These are phyloP conservation scores for Saccharomycopsis amapae DNA, from an alignment of 805 yeast genomes.

Conservation along the genomic window DNA sequence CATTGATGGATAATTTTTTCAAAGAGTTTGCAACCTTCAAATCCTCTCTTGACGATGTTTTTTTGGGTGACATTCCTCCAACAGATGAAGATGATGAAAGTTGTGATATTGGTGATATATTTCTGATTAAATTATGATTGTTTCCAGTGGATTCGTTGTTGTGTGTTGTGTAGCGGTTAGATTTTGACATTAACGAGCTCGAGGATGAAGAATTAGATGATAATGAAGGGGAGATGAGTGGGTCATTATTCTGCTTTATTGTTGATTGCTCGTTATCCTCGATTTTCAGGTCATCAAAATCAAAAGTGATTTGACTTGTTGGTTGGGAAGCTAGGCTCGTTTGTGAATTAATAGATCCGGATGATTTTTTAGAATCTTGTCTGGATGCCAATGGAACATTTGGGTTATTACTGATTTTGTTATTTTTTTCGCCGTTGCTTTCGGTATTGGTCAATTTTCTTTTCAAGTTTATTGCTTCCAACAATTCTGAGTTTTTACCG, in stretches of 20 bases:
- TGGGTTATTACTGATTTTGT: background rate
- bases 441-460: conserved; percentile 28
- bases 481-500: conserved; percentile 31
- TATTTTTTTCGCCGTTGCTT: background rate
- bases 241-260: background rate
- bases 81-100: too few species aligned
- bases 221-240: conserved; percentile 1
- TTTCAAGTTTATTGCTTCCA: conserved; percentile 36
- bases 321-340: too few species aligned
- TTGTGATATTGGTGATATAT: too few species aligned
- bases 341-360: too few species aligned
- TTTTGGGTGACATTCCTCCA: too few species aligned
- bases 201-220: conserved; percentile 1
- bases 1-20: too few species aligned
- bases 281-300: conserved; percentile 19
- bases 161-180: too few species aligned
- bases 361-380: conserved; percentile 1
- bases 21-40: too few species aligned
- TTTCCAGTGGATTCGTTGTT: too few species aligned
- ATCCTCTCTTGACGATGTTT: too few species aligned
- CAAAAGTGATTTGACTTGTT: conserved; percentile 20
- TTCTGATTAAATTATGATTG: too few species aligned
- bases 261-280: background rate
- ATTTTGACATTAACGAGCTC: background rate
- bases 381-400: background rate